Evolutionary conservation across 805 yeast species (phyloP).

Genomic region (Candida sanyiensis): DNA sequence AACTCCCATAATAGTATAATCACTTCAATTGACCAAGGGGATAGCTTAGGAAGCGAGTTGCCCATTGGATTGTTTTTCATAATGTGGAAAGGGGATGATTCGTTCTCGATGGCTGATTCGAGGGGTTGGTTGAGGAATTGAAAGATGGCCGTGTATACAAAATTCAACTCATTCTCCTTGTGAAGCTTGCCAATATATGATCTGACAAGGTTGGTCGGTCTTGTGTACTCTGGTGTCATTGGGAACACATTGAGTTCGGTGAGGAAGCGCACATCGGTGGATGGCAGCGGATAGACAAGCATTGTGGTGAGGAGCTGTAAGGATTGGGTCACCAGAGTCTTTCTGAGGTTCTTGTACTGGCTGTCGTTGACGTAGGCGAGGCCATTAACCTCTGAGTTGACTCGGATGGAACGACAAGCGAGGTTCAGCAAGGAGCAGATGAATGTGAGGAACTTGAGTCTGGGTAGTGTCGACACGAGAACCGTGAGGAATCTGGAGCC

Average conservation of each 20-base stretch:
- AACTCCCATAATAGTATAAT: constrained; percentile 70
- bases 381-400: constrained; percentile 39
- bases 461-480: constrained; percentile 45
- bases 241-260: constrained; percentile 27
- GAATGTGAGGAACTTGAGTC: constrained; percentile 41
- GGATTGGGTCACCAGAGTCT: constrained; percentile 45
- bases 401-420: constrained; percentile 44
- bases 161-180: constrained; percentile 48
- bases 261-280: constrained; percentile 34
- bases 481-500: constrained; percentile 62
- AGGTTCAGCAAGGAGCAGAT: constrained; percentile 69
- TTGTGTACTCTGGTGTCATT: constrained; percentile 16
- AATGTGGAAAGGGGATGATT: constrained; percentile 31
- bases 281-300: constrained; percentile 60
- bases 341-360: constrained; percentile 33
- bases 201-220: constrained; percentile 44
- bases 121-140: constrained; percentile 44
- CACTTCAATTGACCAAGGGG: constrained; percentile 53
- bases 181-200: constrained; percentile 46
- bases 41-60: constrained; percentile 32
- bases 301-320: constrained; percentile 57
- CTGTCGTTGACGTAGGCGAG: constrained; percentile 30
- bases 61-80: constrained; percentile 13
- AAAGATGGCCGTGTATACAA: constrained; percentile 43
- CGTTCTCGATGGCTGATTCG: constrained; percentile 32